phyloP scores from a whole-genome alignment of 345 rosid genomes.

The Geranium rotundifolium region DNA sequence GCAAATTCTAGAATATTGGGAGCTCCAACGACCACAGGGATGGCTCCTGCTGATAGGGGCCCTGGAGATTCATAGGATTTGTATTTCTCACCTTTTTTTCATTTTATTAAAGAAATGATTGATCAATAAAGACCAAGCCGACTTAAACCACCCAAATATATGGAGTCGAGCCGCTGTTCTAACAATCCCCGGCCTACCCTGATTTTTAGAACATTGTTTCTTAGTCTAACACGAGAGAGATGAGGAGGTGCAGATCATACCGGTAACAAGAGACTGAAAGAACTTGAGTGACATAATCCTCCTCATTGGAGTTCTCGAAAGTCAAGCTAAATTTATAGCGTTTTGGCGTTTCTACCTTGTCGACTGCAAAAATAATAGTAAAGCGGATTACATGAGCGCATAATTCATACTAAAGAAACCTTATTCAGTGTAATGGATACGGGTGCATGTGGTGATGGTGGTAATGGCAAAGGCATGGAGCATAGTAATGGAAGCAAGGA shows the following conservation, averaged over 20 bases:
- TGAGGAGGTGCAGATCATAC: conserved; percentile 20
- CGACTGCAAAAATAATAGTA: conserved; percentile 36
- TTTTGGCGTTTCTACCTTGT: conserved; percentile 79
- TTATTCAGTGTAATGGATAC: not conserved
- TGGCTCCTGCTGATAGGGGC: conserved; percentile 58
- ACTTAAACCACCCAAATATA: not conserved
- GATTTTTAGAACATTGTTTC: too few relatives aligned
- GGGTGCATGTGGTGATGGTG: too few relatives aligned
- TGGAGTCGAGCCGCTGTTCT: too few relatives aligned
- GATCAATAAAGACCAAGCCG: too few relatives aligned
- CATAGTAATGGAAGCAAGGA: too few relatives aligned
- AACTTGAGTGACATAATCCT: conserved; percentile 92
- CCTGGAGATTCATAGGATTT: too few relatives aligned
- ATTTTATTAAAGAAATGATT: too few relatives aligned
- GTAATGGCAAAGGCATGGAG: too few relatives aligned
- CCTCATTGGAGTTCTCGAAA: conserved; percentile 95
- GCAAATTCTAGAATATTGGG: conserved; percentile 88
- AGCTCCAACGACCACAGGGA: conserved; percentile 89
- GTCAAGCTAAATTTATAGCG: conserved; percentile 88
- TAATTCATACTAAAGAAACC: not conserved
- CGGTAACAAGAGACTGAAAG: conserved; percentile 92
- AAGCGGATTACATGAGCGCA: not conserved
- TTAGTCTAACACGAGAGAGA: not conserved
- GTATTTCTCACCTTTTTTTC: too few relatives aligned
- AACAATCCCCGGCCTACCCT: too few relatives aligned